Conservation (phyloP, 208 protist species). For the Leishmania braziliensis region DNA sequence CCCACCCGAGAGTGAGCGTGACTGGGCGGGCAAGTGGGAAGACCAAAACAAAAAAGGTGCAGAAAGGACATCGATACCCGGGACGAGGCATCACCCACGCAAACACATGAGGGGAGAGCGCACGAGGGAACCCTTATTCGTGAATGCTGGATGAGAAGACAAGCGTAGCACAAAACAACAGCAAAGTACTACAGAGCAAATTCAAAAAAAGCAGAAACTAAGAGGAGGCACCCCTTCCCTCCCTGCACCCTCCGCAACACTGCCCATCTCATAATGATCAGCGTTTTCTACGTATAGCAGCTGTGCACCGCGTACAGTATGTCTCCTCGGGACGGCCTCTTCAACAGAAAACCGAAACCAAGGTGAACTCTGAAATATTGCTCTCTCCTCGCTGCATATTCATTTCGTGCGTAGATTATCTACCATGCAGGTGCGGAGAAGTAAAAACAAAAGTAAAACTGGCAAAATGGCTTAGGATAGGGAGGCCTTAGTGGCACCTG, state of each 20-base stretch:
- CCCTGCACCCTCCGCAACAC: background rate
- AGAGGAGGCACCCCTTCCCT: background rate
- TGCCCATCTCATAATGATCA: background rate
- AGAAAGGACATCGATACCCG: background rate
- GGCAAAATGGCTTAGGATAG: background rate
- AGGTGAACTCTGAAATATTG: background rate
- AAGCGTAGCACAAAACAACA: background rate
- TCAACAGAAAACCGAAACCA: background rate
- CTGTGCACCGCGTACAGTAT: background rate
- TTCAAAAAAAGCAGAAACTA: constrained; percentile 17
- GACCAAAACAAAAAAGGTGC: background rate
- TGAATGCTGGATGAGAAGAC: background rate
- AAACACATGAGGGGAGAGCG: background rate
- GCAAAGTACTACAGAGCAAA: background rate
- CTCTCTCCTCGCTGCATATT: background rate
- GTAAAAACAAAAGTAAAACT: constrained; percentile 1
- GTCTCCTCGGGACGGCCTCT: background rate
- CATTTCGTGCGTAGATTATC: background rate
- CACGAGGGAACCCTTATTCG: background rate
- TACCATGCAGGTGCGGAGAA: background rate
- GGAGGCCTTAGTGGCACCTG: background rate
- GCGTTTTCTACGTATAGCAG: background rate
- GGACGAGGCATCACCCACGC: background rate
- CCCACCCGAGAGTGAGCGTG: background rate
- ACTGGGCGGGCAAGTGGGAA: background rate